These are phyloP conservation scores for Fusarium circinatum DNA, from an alignment of 2,329 filamentous ascomycete genomes.

Conservation along the genomic window DNA sequence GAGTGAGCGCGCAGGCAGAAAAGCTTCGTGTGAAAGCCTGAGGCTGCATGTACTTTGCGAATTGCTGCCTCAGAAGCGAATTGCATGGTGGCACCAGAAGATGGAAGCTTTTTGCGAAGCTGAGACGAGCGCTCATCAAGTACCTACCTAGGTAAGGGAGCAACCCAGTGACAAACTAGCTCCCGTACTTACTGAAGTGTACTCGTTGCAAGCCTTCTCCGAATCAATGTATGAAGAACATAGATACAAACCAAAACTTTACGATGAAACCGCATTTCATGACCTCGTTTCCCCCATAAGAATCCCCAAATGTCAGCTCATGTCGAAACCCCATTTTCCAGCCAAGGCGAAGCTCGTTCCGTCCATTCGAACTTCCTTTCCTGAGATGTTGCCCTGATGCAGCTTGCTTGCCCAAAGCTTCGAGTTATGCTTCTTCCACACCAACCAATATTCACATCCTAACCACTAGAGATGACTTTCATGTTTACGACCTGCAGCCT, in stretches of 20 bases:
- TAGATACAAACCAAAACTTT: neutral
- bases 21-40: neutral
- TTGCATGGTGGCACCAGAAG: neutral
- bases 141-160: too few species aligned
- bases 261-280: neutral
- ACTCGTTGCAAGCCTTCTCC: neutral
- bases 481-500: neutral
- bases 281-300: neutral
- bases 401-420: neutral
- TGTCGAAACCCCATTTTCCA: neutral
- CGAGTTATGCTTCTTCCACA: neutral
- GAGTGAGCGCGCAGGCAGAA: neutral
- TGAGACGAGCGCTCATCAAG: neutral
- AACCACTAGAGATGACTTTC: neutral
- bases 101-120: neutral
- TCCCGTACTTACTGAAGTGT: neutral
- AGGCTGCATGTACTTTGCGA: neutral
- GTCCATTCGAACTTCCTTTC: neutral
- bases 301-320: neutral
- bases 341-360: neutral
- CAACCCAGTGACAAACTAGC: neutral
- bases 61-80: neutral
- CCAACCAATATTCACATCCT: neutral
- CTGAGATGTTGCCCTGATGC: neutral
- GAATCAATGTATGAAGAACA: neutral